Percentiles rank a stretch among this genome's conserved stretches.
phyloP scores from a whole-genome alignment of 352 stramenopile genomes.

The Pythium apleroticum region DNA sequence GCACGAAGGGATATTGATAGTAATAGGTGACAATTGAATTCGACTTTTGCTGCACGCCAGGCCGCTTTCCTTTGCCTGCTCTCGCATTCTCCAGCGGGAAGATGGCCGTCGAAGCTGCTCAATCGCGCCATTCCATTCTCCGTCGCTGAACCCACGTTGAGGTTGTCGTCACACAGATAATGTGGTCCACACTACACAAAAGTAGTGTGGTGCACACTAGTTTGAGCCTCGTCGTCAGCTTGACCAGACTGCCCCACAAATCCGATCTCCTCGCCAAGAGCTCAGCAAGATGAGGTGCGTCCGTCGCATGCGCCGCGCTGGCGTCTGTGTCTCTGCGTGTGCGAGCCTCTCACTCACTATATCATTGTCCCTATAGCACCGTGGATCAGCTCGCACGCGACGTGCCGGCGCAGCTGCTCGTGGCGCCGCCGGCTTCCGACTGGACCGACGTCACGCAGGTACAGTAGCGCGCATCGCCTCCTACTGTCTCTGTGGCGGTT shows the following conservation, averaged over 20 bases:
- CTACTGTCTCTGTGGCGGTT: too few species aligned
- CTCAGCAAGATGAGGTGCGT: constrained; percentile 24
- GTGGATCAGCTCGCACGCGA: constrained; percentile 34
- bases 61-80: too few species aligned
- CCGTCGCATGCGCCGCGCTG: neutral
- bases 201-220: constrained; percentile 11
- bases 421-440: constrained; percentile 42
- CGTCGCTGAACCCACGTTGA: too few species aligned
- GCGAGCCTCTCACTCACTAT: neutral
- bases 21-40: constrained; percentile 32
- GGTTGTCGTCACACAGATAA: neutral
- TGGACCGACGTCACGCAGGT: constrained; percentile 43
- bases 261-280: neutral
- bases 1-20: constrained; percentile 24
- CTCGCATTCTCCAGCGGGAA: too few species aligned
- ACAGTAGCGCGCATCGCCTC: neutral
- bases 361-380: constrained; percentile 1
- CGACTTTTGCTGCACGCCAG: constrained; percentile 15
- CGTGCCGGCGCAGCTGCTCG: constrained; percentile 33
- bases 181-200: constrained; percentile 16
- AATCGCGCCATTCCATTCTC: neutral
- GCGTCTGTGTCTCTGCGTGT: neutral
- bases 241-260: neutral
- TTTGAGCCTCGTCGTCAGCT: neutral
- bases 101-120: too few species aligned